Evolutionary conservation across 805 yeast genomes (phyloP).

Genomic region (Wickerhamomyces chaumierensis): DNA sequence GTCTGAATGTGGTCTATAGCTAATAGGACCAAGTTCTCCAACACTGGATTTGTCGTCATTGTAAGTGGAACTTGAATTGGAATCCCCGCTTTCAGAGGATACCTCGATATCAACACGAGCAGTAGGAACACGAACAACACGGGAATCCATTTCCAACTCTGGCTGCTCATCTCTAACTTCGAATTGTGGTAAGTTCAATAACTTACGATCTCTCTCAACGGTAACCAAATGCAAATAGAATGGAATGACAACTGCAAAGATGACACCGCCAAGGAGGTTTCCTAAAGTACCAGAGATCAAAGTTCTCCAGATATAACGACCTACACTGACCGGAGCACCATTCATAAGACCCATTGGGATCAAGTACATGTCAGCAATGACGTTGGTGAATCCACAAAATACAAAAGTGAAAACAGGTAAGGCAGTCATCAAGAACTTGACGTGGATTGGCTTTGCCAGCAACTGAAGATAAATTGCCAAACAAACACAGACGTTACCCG

Average conservation of each 20-base stretch:
- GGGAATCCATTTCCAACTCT: slow-evolving; percentile 61
- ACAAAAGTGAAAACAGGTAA: slow-evolving; percentile 73
- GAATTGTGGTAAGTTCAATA: slow-evolving; percentile 51
- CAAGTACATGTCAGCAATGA: slow-evolving; percentile 73
- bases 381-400: slow-evolving; percentile 67
- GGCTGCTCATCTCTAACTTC: slow-evolving; percentile 78
- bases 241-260: slow-evolving; percentile 54
- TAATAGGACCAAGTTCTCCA: slow-evolving; percentile 8
- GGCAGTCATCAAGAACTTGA: slow-evolving; percentile 49
- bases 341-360: slow-evolving; percentile 57
- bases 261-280: slow-evolving; percentile 67
- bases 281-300: slow-evolving; percentile 66
- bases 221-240: slow-evolving; percentile 64
- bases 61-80: slow-evolving; percentile 3
- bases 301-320: slow-evolving; percentile 59
- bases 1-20: slow-evolving; percentile 9
- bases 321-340: slow-evolving; percentile 53
- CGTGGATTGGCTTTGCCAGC: slow-evolving; percentile 73
- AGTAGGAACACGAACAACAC: slow-evolving; percentile 49
- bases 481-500: slow-evolving; percentile 70
- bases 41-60: slow-evolving; percentile 2
- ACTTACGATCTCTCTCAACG: slow-evolving; percentile 58
- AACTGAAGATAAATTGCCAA: slow-evolving; percentile 68
- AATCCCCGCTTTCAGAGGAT: slow-evolving; percentile 1
- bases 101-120: slow-evolving; percentile 1